Evolutionary conservation across 768 basidiomycete species (phyloP), one percentile per base, ranked within the genome.

Genomic region (Leucogyrophana mollusca): DNA sequence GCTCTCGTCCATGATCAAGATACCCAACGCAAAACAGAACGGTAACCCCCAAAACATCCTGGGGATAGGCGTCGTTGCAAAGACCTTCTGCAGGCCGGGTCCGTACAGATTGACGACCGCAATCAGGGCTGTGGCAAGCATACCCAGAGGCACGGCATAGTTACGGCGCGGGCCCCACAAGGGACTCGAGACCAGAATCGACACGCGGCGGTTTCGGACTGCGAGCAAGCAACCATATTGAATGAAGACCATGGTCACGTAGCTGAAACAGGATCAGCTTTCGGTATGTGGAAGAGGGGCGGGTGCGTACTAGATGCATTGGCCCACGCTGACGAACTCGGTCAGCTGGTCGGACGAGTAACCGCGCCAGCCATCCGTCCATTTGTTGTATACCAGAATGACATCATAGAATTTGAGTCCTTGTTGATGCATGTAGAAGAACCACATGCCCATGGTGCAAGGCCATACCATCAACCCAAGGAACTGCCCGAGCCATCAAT

Each of bases 401-500:
- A 71, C 60, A 4, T 66, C 58, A 40, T 64, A 56, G 49, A 68
- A 68, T 8, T 34, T 20, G 22, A 73, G 67, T 8, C 61, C 59
- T 4, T 70, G 61, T n/a, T 55, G 57, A 10, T 47, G 34, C 68
- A 72, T 69, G 47, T 68, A 74, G 36, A 70, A 52, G 56, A 64
- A 68, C 65, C 65, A 71, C 64, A 70, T 64, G 46, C 53, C 56
- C 71, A 74, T 72, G 1, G 65, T 69, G 34, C 67, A 69, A 1
- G 68, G 71, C 73, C 72, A 73, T 44, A 73, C 51, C 70, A 73
- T 70, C 17, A 73, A 56, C 3, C 73, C 72, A 17, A 67, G 69
- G 52, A 74, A 70, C 68, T 72, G 34, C 18, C 20, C n/a, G 14
- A 32, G 23, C 34, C 40, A 43, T 43, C 38, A 56, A 50, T 40